Evolutionary conservation across 768 basidiomycete genomes (phyloP), one percentile per base, ranked within the genome.

Genomic region (Saitozyma podzolica): DNA sequence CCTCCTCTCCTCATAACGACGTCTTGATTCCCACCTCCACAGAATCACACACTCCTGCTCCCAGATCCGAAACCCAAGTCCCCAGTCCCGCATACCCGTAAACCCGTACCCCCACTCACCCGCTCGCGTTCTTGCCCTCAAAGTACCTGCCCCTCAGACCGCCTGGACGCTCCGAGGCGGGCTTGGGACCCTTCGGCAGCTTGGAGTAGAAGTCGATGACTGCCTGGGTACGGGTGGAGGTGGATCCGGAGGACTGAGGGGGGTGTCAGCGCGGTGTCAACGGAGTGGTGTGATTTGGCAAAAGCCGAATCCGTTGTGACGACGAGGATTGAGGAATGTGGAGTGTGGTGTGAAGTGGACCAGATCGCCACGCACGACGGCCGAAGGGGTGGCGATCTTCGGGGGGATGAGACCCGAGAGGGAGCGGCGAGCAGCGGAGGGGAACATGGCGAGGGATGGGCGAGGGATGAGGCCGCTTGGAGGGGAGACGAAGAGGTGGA

Each of bases 171-270:
- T 73, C 82, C 17, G 86, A 82, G 45, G 83, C 77, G 16, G 90
- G 83, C 42, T 87, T 85, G 47, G 86, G 83, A 51, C 94, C 94
- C 80, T 97, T 97, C 68, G 93, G 95, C 54, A 98, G 86, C 81
- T 92, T 94, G 63, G 90, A 92, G 84, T 98, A 98, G 82, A 96
- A 97, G 70, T 91, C 87, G 67, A 96, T 92, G 76, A 97, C 88
- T 40, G 87, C 87, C 61, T 85, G 83, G 57, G 95, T 89, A 65
- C 90, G 87, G 50, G 86, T 86, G 50, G 91, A 91, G 58, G 89
- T 86, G 59, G 88, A 89, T 56, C 90, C 86, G 37, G 80, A 80
- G 10, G 90, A 87, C 92, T 93, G 49, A 40, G 6, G 14, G 55
- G 53, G 39, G 20, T 20, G 40, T 17, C 29, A 29, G 53, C 53